Evolutionary conservation across 176 grass and related monocot species (phyloP).

Genomic region (Saccharum officinarum): DNA sequence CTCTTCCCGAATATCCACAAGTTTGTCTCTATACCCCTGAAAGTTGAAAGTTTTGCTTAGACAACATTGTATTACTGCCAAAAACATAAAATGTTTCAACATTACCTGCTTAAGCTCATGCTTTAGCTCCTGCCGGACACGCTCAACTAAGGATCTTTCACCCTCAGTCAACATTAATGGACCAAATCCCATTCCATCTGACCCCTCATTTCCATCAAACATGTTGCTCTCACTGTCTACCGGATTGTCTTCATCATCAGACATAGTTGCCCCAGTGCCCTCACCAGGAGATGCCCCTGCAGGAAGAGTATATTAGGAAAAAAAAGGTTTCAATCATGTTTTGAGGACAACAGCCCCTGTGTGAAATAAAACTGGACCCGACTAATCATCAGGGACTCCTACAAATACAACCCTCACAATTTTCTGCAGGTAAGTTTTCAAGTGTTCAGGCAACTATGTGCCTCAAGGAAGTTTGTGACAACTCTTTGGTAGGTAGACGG

Average conservation of each 20-base stretch:
- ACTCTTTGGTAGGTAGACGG: not conserved
- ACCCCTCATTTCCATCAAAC: conserved; percentile 70
- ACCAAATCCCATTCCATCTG: conserved; percentile 90
- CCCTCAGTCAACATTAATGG: conserved; percentile 85
- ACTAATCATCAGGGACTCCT: not conserved
- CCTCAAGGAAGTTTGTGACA: conserved; percentile 4
- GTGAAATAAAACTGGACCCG: not conserved
- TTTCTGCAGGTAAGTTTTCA: not conserved
- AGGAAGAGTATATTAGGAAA: not conserved
- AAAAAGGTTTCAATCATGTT: not conserved
- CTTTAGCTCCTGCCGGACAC: conserved; percentile 82
- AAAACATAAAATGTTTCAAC: not conserved
- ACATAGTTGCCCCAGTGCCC: conserved; percentile 97
- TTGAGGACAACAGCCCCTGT: not conserved
- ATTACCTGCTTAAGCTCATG: conserved; percentile 94
- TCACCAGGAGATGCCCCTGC: conserved; percentile 92
- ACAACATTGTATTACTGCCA: not conserved
- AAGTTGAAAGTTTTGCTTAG: conserved; percentile 20
- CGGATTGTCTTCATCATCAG: conserved; percentile 94
- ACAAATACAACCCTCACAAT: not conserved
- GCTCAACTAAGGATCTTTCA: conserved; percentile 96
- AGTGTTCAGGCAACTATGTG: not conserved
- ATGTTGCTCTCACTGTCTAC: conserved; percentile 83
- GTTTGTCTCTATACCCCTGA: conserved; percentile 96
- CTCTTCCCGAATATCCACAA: conserved; percentile 94